Evolutionary conservation across 768 basidiomycete genomes (phyloP).

Genomic region (Termitomyces sp.): DNA sequence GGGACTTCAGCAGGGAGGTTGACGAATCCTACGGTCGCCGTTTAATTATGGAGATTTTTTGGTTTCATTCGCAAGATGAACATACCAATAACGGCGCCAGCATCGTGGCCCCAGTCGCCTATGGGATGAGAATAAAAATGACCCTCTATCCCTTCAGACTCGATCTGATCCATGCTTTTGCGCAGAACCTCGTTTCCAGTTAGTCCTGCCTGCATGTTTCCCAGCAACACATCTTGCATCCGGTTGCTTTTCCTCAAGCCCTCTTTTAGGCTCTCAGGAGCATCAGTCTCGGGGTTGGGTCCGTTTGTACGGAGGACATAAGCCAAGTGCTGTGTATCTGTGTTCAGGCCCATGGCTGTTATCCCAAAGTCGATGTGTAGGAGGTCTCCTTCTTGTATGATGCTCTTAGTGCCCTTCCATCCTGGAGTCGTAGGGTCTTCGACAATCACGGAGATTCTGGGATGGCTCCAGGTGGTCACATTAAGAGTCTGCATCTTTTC

Average conservation of each 20-base stretch:
- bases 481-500: conserved; percentile 46
- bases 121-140: conserved; percentile 54
- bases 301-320: conserved; percentile 42
- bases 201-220: conserved; percentile 40
- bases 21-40: conserved; percentile 32
- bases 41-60: not conserved
- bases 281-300: conserved; percentile 35
- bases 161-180: conserved; percentile 41
- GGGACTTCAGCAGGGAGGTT: conserved; percentile 45
- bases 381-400: conserved; percentile 46
- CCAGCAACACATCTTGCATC: conserved; percentile 49
- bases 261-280: conserved; percentile 39
- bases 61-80: not conserved
- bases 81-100: conserved; percentile 48
- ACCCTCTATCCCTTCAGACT: conserved; percentile 40
- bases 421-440: conserved; percentile 39
- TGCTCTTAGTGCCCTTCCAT: conserved; percentile 36
- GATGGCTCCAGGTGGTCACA: conserved; percentile 51
- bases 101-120: conserved; percentile 53
- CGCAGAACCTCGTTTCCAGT: conserved; percentile 46
- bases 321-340: conserved; percentile 55
- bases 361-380: conserved; percentile 57
- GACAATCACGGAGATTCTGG: conserved; percentile 43
- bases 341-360: conserved; percentile 51
- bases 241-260: conserved; percentile 45